These are phyloP conservation scores for Trichothecium roseum DNA, from an alignment of 2,329 filamentous ascomycete species.

Conservation along the genomic window DNA sequence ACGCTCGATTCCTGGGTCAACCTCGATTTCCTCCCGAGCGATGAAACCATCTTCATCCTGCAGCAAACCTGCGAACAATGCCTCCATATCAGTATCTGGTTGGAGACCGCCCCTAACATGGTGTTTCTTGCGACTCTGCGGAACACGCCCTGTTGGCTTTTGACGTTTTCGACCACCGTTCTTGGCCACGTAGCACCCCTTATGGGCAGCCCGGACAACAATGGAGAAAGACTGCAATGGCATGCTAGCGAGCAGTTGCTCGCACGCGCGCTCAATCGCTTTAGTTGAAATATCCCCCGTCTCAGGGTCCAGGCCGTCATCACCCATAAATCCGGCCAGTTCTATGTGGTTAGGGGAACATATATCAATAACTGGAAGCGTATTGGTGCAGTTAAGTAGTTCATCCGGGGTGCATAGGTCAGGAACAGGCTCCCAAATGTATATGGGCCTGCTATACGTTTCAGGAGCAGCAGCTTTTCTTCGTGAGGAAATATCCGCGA, in stretches of 20 bases:
- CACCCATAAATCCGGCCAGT: slow-evolving; percentile 74
- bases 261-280: slow-evolving; percentile 48
- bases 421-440: slow-evolving; percentile 94
- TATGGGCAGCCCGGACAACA: slow-evolving; percentile 60
- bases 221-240: slow-evolving; percentile 55
- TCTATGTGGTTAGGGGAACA: slow-evolving; percentile 80
- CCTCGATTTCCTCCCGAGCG: slow-evolving; percentile 46
- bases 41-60: slow-evolving; percentile 42
- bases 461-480: slow-evolving; percentile 25
- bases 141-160: slow-evolving; percentile 4
- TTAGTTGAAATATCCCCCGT: slow-evolving; percentile 42
- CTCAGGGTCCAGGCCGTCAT: slow-evolving; percentile 39
- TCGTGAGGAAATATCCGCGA: slow-evolving; percentile 56
- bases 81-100: slow-evolving; percentile 52
- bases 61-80: slow-evolving; percentile 47
- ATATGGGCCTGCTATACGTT: slow-evolving; percentile 49
- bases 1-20: slow-evolving; percentile 53
- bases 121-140: slow-evolving; percentile 30
- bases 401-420: slow-evolving; percentile 70
- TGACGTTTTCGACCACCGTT: slow-evolving; percentile 43
- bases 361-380: slow-evolving; percentile 49
- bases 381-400: slow-evolving; percentile 53
- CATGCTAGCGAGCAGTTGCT: slow-evolving; percentile 54
- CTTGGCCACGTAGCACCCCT: slow-evolving; percentile 57
- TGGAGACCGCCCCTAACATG: slow-evolving; percentile 40